Percentiles rank a stretch among this genome's conserved stretches.
phyloP scores from a whole-genome alignment of 176 grass and related monocot genomes.

The Musa beccarii region DNA sequence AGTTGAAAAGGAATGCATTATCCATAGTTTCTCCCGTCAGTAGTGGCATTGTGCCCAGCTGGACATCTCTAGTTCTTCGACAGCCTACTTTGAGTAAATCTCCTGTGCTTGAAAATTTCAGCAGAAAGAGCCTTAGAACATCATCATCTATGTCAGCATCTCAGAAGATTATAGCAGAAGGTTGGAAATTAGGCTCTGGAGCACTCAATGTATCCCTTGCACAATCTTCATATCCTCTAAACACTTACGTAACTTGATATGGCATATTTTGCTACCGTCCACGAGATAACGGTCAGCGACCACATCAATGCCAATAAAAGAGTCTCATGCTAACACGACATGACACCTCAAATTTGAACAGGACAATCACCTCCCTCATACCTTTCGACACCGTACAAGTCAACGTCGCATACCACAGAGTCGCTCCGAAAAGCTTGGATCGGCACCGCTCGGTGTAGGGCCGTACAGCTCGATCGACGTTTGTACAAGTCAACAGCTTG shows the following conservation, averaged over 20 bases:
- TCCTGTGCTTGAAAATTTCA: conserved; percentile 24
- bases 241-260: background rate
- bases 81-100: conserved; percentile 10
- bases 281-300: no score
- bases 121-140: conserved; percentile 35
- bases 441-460: no score
- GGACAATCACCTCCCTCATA: no score
- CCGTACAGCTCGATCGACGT: no score
- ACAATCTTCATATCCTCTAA: conserved; percentile 9
- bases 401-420: no score
- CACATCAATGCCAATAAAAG: no score
- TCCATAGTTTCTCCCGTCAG: background rate
- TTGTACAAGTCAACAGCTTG: no score
- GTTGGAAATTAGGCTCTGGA: conserved; percentile 6
- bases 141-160: conserved; percentile 37
- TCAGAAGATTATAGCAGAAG: conserved; percentile 21
- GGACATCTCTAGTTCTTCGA: conserved; percentile 6
- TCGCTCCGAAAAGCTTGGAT: no score
- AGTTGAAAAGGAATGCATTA: background rate
- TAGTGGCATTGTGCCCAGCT: conserved; percentile 24
- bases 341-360: no score
- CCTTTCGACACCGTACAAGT: no score
- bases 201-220: conserved; percentile 2
- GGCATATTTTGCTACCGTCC: no score
- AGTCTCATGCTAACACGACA: no score